These are phyloP conservation scores for Pseudofabraea citricarpa DNA, from an alignment of 2,329 filamentous ascomycete species.

Conservation along the genomic window DNA sequence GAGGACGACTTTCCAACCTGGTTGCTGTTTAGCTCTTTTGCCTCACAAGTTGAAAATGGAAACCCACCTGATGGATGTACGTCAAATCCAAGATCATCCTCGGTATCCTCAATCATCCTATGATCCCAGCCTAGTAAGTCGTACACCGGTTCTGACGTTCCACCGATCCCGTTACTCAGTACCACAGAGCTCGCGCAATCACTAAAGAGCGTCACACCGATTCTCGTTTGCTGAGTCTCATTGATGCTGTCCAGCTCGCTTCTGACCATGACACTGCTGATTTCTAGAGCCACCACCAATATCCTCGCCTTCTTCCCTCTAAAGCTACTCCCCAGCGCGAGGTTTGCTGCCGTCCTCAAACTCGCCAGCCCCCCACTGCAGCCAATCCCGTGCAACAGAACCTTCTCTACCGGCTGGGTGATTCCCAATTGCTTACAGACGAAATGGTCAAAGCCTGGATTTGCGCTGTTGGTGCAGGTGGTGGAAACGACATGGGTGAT, in stretches of 20 bases:
- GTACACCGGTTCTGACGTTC: slow-evolving; percentile 37
- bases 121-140: slow-evolving; percentile 63
- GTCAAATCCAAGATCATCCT: slow-evolving; percentile 60
- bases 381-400: slow-evolving; percentile 61
- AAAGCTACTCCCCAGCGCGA: slow-evolving; percentile 58
- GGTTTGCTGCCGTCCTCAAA: slow-evolving; percentile 59
- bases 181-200: slow-evolving; percentile 65
- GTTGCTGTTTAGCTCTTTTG: not conserved
- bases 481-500: slow-evolving; percentile 66
- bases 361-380: slow-evolving; percentile 60
- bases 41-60: slow-evolving; percentile 1
- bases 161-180: slow-evolving; percentile 58
- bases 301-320: slow-evolving; percentile 56
- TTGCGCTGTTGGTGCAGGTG: slow-evolving; percentile 65
- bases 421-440: slow-evolving; percentile 56
- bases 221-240: slow-evolving; percentile 53
- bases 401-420: slow-evolving; percentile 54
- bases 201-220: slow-evolving; percentile 63
- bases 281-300: slow-evolving; percentile 60
- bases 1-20: slow-evolving; percentile 63
- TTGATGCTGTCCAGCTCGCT: slow-evolving; percentile 62
- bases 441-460: slow-evolving; percentile 64
- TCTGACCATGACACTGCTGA: slow-evolving; percentile 55
- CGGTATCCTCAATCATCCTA: slow-evolving; percentile 55
- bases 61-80: slow-evolving; percentile 53